These are phyloP conservation scores for Podila clonocystis DNA, from an alignment of 192 early-diverging fungal genomes.

Conservation along the genomic window DNA sequence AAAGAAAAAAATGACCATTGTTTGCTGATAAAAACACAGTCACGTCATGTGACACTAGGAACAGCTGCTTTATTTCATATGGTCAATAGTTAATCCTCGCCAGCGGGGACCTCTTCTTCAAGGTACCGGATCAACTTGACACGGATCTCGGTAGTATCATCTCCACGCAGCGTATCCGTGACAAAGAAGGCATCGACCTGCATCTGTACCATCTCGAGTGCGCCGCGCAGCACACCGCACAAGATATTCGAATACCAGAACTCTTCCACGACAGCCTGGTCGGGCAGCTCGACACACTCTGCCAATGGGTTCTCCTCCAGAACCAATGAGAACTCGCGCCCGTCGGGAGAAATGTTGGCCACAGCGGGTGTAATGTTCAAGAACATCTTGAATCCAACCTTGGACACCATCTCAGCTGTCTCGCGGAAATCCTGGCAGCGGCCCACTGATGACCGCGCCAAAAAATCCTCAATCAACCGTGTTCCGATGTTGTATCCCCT, in stretches of 20 bases:
- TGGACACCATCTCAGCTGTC: conserved; percentile 95
- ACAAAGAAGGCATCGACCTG: conserved; percentile 91
- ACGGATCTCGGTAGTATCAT: conserved; percentile 92
- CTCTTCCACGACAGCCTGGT: conserved; percentile 66
- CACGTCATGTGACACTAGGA: neutral
- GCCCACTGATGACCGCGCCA: conserved; percentile 79
- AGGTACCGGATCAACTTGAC: conserved; percentile 88
- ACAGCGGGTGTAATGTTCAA: conserved; percentile 90
- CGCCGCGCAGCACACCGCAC: conserved; percentile 93
- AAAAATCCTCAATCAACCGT: conserved; percentile 94
- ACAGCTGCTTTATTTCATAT: neutral
- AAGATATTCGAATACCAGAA: conserved; percentile 98
- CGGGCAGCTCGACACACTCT: conserved; percentile 98
- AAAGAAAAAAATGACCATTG: neutral
- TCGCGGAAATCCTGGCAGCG: conserved; percentile 92
- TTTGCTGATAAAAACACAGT: neutral
- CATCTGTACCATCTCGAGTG: conserved; percentile 97
- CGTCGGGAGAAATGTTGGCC: conserved; percentile 83
- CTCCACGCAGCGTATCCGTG: conserved; percentile 84
- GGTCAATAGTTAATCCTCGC: conserved; percentile 91
- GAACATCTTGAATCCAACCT: conserved; percentile 97
- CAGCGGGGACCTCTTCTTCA: conserved; percentile 95
- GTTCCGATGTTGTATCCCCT: conserved; percentile 99
- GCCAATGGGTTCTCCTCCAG: conserved; percentile 97
- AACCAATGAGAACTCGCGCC: conserved; percentile 91